phyloP scores from a whole-genome alignment of 1,139 yeast genomes.

The Scheffersomyces parashehatae region DNA sequence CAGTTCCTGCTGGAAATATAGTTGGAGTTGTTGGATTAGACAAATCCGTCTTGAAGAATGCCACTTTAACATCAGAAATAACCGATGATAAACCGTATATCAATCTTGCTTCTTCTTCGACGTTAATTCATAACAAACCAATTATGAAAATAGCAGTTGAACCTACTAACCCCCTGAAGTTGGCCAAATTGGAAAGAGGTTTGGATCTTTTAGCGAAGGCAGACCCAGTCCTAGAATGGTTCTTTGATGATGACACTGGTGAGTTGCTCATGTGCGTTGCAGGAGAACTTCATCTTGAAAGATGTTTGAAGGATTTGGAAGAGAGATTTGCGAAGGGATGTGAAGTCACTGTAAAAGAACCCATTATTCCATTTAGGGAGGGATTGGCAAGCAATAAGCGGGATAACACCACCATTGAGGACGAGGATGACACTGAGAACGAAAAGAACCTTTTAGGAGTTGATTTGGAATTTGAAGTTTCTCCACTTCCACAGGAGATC shows the following conservation, averaged over 20 bases:
- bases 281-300: constrained; percentile 91
- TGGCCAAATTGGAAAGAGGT: constrained; percentile 76
- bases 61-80: constrained; percentile 62
- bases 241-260: constrained; percentile 78
- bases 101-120: constrained; percentile 64
- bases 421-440: constrained; percentile 16
- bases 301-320: constrained; percentile 83
- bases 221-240: constrained; percentile 90
- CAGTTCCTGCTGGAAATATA: constrained; percentile 93
- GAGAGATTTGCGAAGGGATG: constrained; percentile 88
- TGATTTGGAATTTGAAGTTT: constrained; percentile 48
- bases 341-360: constrained; percentile 83
- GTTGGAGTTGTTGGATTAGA: constrained; percentile 94
- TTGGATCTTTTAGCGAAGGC: constrained; percentile 78
- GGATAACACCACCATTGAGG: constrained; percentile 11
- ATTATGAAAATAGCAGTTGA: constrained; percentile 94
- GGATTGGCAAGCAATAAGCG: constrained; percentile 51
- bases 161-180: constrained; percentile 82
- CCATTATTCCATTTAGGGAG: constrained; percentile 93
- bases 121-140: constrained; percentile 68
- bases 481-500: constrained; percentile 57
- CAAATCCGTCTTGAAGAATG: constrained; percentile 78
- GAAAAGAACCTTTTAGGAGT: constrained; percentile 47
- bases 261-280: constrained; percentile 91
- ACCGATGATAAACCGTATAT: constrained; percentile 57